Base-by-base conservation (phyloP, 2,329 filamentous ascomycete species). In the Aspergillaceae sp. region DNA sequence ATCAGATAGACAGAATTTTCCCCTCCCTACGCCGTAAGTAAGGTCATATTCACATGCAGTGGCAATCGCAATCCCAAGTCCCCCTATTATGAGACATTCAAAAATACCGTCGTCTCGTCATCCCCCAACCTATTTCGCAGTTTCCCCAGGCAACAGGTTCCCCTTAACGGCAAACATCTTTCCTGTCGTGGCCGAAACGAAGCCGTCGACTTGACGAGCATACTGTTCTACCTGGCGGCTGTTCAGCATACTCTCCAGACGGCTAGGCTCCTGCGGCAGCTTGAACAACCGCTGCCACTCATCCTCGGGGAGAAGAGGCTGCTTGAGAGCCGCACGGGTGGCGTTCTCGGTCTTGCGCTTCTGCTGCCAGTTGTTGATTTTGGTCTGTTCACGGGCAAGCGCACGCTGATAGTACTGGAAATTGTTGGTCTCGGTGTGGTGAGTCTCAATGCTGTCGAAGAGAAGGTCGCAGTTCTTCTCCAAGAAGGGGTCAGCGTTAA, bases 241-340 rank as follows among this genome's bases (percentile, higher is more conserved):
- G 68, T 96, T 94, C 64, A 98, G 76, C 79, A 98, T 87, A 55
- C 86, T 87, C 75, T 97, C 91, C 57, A 97, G 74, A 56, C 91
- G 78, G 72, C 86, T 94, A 47, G 92, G 91, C 75, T 97, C 91
- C 66, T 88, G 84, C 28, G 92, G 92, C 57, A 98, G 80, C 81
- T 98, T 98, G 80, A 97, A 98, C 59, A 97, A 78, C 66, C 87
- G 84, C 74, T 94, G 87, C 90, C 90, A 98, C 76, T 98, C 92
- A 62, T 97, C 91, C 74, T 98, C 92, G 34, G 92, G 89, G 42
- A 97, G 80, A 34, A 82, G 82, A 36, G 84, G 69, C 72, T 97
- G 89, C 78, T 97, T 97, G 56, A 91, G 86, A 34, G 88, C 82
- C 47, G 79, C 77, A 48, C 92, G 82, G 50, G 84, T 84, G 29